A percentile compares a stretch with the other conserved stretches of the same genome.
phyloP scores from a whole-genome alignment of 2,329 filamentous ascomycete genomes.

The Elsinoe perseae region DNA sequence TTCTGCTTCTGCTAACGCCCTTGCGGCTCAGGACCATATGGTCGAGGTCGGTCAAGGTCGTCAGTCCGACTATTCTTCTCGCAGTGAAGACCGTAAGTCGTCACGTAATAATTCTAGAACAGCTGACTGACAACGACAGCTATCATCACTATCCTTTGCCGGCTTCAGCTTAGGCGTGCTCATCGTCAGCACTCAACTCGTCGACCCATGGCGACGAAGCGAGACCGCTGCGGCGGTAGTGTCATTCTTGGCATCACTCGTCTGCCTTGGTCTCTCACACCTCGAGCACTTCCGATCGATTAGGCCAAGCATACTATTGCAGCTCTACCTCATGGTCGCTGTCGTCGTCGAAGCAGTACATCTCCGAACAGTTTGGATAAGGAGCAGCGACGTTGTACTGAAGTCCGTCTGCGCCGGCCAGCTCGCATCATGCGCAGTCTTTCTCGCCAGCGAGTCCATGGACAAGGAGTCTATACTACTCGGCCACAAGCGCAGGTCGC shows the following conservation, averaged over 20 bases:
- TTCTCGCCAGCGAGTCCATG: slow-evolving; percentile 26
- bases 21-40: slow-evolving; percentile 25
- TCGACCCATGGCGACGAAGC: slow-evolving; percentile 15
- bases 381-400: slow-evolving; percentile 20
- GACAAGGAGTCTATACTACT: slow-evolving; percentile 23
- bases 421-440: slow-evolving; percentile 22
- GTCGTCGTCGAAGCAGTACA: slow-evolving; percentile 25
- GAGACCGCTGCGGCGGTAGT: slow-evolving; percentile 24
- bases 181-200: slow-evolving; percentile 17
- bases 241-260: slow-evolving; percentile 22
- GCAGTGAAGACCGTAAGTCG: slow-evolving; percentile 22
- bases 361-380: slow-evolving; percentile 25
- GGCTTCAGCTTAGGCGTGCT: slow-evolving; percentile 23
- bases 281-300: slow-evolving; percentile 26
- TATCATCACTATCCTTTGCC: slow-evolving; percentile 21
- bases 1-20: slow-evolving; percentile 25
- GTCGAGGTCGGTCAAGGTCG: slow-evolving; percentile 20
- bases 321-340: slow-evolving; percentile 26
- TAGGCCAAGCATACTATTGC: slow-evolving; percentile 25
- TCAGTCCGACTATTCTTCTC: slow-evolving; percentile 21
- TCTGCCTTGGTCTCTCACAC: slow-evolving; percentile 22
- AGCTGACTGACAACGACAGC: slow-evolving; percentile 1
- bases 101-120: neutral
- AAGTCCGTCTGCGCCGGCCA: slow-evolving; percentile 19
- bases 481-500: slow-evolving; percentile 22